Evolutionary conservation across 1,139 yeast species (phyloP), one percentile per base, ranked within the genome.

Genomic region (Debaryomycetaceae sp.): DNA sequence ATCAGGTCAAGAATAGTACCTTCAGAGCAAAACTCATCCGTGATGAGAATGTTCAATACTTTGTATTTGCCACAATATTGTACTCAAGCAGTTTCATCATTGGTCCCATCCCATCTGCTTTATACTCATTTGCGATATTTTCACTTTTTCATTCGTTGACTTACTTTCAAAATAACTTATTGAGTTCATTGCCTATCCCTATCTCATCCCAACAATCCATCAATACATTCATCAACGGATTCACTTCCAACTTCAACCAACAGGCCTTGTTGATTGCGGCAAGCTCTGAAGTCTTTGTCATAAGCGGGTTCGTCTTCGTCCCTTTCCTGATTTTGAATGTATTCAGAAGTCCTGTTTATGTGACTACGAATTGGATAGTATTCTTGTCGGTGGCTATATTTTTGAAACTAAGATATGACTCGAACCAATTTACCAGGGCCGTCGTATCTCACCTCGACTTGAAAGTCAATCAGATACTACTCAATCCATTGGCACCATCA

Each of bases 91-190:
- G 72, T 48, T 63, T 58, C 46, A 50, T 56, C 24, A 55, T 68
- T 42, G 72, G 70, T 1, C 56, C 56, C 17, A 55, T 72, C 20
- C 55, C 64, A 6, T 74, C 75, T n/a, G 61, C 71, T 7, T 64
- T 78, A 39, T 76, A 76, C 55, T 76, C 85, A 27, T 81, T 78
- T 48, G 66, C 72, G 4, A 75, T 81, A n/a, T 82, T 74, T 59
- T 78, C 84, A 1, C 49, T 77, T 3, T 82, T 82, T 66, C 87
- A 82, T 61, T 63, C 75, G 23, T 60, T 80, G 49, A 69, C 72
- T 35, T 82, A 81, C 60, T 72, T 78, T 57, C 76, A 72, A 43
- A 53, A 58, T 39, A 60, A 63, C 44, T 48, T 66, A 34, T 55
- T 66, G 38, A 48, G 51, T 9, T 49, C 57, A 13, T 52, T 58